A percentile compares a stretch with the other conserved stretches of the same genome.
Conservation (phyloP, 495 filamentous ascomycete species). For the Alectoria sarmentosa region DNA sequence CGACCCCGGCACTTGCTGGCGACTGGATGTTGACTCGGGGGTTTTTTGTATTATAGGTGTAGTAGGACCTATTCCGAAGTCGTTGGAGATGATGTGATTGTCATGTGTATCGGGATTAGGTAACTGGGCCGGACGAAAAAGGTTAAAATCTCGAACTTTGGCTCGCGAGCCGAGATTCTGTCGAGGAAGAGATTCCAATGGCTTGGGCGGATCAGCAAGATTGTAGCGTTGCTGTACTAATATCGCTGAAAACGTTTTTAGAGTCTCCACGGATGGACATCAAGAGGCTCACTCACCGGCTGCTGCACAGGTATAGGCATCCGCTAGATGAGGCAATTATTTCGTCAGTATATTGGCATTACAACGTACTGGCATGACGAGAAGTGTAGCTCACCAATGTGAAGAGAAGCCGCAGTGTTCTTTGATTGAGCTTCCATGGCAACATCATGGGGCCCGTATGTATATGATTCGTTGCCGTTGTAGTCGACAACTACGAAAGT, state of each 20-base stretch:
- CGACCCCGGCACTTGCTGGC: not conserved
- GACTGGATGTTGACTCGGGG: not conserved
- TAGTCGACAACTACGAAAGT: not conserved
- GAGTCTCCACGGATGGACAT: not conserved
- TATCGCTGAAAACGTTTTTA: not conserved
- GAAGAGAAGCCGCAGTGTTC: not conserved
- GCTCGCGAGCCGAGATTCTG: not conserved
- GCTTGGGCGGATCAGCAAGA: not conserved
- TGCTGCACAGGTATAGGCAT: conserved; percentile 3
- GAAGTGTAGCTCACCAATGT: not conserved
- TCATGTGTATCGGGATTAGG: conserved; percentile 2
- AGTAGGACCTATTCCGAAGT: not conserved
- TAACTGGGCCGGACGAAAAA: too few species aligned
- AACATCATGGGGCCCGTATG: not conserved
- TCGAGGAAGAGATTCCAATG: not conserved
- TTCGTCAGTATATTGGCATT: not conserved
- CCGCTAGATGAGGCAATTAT: not conserved
- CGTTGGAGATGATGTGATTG: conserved; percentile 5
- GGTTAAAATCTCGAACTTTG: too few species aligned
- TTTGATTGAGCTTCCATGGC: not conserved
- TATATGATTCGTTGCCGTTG: not conserved
- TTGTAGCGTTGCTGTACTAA: not conserved
- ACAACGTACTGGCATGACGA: too few species aligned
- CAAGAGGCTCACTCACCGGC: not conserved
- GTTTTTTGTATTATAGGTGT: not conserved